These are phyloP conservation scores for Suillus clintonianus DNA, from an alignment of 768 basidiomycete genomes.

Conservation along the genomic window DNA sequence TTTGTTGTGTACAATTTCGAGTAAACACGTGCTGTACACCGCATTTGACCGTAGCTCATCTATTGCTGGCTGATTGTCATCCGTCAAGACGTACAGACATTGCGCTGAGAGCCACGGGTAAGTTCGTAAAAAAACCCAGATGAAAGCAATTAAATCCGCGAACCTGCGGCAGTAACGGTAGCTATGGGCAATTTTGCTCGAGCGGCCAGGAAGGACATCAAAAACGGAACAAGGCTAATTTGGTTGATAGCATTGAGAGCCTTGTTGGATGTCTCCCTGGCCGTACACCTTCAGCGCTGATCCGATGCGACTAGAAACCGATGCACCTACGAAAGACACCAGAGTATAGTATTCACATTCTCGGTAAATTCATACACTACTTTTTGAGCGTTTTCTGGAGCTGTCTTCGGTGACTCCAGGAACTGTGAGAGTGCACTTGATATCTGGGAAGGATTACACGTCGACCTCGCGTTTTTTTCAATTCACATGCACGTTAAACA, in stretches of 20 bases:
- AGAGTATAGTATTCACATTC: conserved; percentile 88
- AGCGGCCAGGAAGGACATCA: conserved; percentile 86
- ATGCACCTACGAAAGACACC: conserved; percentile 90
- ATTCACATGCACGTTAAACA: neutral
- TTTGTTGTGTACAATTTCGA: conserved; percentile 55
- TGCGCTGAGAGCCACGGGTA: conserved; percentile 56
- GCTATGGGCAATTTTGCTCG: conserved; percentile 66
- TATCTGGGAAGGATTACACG: conserved; percentile 49
- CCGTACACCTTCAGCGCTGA: conserved; percentile 18
- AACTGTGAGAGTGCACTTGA: conserved; percentile 71
- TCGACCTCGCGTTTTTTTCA: neutral
- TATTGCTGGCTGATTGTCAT: conserved; percentile 82
- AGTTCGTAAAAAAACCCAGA: neutral
- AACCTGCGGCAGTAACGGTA: conserved; percentile 82
- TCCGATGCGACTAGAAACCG: conserved; percentile 9
- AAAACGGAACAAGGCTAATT: conserved; percentile 74
- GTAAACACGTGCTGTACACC: conserved; percentile 62
- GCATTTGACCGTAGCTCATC: conserved; percentile 63
- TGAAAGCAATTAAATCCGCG: conserved; percentile 11
- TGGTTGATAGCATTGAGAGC: conserved; percentile 86
- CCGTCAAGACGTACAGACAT: conserved; percentile 89
- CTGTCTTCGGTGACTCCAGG: conserved; percentile 57
- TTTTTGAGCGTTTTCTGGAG: conserved; percentile 70
- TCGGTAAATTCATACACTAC: conserved; percentile 88
- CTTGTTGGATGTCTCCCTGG: conserved; percentile 90